These are phyloP conservation scores for Fusarium liriodendri DNA, from an alignment of 2,329 filamentous ascomycete genomes.

Conservation along the genomic window DNA sequence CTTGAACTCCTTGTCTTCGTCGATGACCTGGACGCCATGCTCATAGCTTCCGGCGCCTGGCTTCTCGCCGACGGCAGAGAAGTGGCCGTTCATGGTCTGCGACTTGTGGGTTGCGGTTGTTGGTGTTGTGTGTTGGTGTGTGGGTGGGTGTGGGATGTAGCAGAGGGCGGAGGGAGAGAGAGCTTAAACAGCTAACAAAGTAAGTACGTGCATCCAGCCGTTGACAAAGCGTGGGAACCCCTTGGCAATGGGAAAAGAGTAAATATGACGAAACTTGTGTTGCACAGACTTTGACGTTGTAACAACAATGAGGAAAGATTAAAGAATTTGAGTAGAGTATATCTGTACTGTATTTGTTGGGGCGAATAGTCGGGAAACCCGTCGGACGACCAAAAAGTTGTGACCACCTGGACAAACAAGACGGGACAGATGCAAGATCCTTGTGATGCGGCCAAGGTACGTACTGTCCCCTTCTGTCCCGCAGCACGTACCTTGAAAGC, in stretches of 20 bases:
- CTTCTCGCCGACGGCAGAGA: conserved; percentile 77
- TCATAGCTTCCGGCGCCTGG: conserved; percentile 77
- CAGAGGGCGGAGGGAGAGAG: conserved; percentile 2
- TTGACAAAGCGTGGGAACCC: conserved; percentile 22
- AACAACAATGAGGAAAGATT: not conserved
- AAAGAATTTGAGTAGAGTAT: not conserved
- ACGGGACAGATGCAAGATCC: conserved; percentile 26
- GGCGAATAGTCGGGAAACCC: conserved; percentile 25
- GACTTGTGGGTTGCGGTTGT: conserved; percentile 27
- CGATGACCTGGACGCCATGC: conserved; percentile 96
- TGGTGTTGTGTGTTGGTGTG: conserved; percentile 2
- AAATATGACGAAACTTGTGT: conserved; percentile 13
- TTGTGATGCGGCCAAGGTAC: conserved; percentile 34
- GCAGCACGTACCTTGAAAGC: not conserved
- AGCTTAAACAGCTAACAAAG: conserved; percentile 28
- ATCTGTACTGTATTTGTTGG: conserved; percentile 24
- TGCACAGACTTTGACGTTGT: not conserved
- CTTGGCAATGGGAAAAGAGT: conserved; percentile 17
- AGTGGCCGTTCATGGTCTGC: conserved; percentile 79
- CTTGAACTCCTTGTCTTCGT: conserved; percentile 95
- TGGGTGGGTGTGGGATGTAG: conserved; percentile 8
- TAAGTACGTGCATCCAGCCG: conserved; percentile 35
- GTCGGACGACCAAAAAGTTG: conserved; percentile 40
- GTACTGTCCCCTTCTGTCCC: conserved; percentile 11
- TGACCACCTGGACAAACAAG: conserved; percentile 41